phyloP scores from a whole-genome alignment of 75 land plant genomes.

The Cryptomeria japonica region DNA sequence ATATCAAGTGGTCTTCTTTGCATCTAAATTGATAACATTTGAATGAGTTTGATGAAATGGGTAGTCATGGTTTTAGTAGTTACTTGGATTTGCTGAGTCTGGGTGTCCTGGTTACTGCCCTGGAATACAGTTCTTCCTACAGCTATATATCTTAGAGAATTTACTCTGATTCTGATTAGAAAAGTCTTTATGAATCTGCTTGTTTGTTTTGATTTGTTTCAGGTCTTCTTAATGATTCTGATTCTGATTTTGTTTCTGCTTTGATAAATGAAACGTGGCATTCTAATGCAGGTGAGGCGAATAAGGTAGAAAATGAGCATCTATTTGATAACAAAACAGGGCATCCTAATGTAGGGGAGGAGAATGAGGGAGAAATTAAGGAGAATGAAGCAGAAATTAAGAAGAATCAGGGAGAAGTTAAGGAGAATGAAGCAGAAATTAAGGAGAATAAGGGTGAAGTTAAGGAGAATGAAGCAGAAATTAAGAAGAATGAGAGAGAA shows the following conservation, averaged over 20 bases:
- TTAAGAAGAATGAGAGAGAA: too few species aligned
- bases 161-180: background rate
- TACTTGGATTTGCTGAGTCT: too few species aligned
- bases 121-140: background rate
- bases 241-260: too few species aligned
- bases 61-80: background rate
- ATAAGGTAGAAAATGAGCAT: slow-evolving; percentile 6
- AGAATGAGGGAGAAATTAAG: background rate
- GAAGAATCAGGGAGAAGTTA: too few species aligned
- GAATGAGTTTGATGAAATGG: background rate
- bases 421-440: background rate
- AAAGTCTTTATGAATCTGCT: background rate
- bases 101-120: too few species aligned
- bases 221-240: too few species aligned
- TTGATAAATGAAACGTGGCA: background rate
- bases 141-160: background rate
- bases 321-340: slow-evolving; percentile 44
- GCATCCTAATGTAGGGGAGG: background rate
- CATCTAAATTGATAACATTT: background rate
- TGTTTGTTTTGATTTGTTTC: background rate
- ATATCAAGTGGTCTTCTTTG: background rate
- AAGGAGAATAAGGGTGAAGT: too few species aligned
- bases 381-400: background rate
- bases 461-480: too few species aligned
- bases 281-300: slow-evolving; percentile 3